A percentile compares a stretch with the other conserved stretches of the same genome.
Conservation (phyloP, 169 alveolate genomes). For the Babesia ovis region DNA sequence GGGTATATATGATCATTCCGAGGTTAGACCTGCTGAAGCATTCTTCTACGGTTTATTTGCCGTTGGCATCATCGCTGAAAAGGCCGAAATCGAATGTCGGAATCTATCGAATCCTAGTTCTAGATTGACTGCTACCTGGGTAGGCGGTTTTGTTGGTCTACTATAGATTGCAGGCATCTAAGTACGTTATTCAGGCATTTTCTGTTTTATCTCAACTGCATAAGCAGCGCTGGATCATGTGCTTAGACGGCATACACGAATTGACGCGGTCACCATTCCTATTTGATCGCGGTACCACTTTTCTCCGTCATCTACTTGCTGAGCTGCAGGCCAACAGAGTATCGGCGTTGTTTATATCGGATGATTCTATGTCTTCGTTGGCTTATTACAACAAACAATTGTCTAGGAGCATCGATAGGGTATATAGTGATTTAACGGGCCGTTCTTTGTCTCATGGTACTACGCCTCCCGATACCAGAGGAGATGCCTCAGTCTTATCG, state of each 20-base stretch:
- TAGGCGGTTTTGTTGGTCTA: neutral
- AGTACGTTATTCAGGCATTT: slow-evolving; percentile 6
- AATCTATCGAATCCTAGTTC: slow-evolving; percentile 19
- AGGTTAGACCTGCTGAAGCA: neutral
- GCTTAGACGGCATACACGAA: slow-evolving; percentile 50
- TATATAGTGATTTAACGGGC: no score
- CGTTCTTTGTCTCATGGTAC: no score
- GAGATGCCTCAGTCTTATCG: no score
- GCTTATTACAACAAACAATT: neutral
- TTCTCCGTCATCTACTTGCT: slow-evolving; percentile 23
- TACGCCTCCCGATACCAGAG: no score
- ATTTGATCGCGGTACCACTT: slow-evolving; percentile 40
- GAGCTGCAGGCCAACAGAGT: slow-evolving; percentile 21
- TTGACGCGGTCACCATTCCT: slow-evolving; percentile 38
- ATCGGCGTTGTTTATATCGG: slow-evolving; percentile 38
- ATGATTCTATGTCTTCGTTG: slow-evolving; percentile 11
- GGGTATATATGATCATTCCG: slow-evolving; percentile 1
- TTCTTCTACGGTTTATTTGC: slow-evolving; percentile 20
- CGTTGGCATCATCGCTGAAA: slow-evolving; percentile 40
- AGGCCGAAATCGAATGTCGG: slow-evolving; percentile 14
- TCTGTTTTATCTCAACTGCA: neutral
- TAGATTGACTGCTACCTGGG: slow-evolving; percentile 47
- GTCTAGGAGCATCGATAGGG: neutral
- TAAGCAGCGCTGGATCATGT: slow-evolving; percentile 23
- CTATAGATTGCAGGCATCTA: slow-evolving; percentile 15